These are phyloP conservation scores for Ogataea degrootiae DNA, from an alignment of 805 yeast species.

Conservation along the genomic window DNA sequence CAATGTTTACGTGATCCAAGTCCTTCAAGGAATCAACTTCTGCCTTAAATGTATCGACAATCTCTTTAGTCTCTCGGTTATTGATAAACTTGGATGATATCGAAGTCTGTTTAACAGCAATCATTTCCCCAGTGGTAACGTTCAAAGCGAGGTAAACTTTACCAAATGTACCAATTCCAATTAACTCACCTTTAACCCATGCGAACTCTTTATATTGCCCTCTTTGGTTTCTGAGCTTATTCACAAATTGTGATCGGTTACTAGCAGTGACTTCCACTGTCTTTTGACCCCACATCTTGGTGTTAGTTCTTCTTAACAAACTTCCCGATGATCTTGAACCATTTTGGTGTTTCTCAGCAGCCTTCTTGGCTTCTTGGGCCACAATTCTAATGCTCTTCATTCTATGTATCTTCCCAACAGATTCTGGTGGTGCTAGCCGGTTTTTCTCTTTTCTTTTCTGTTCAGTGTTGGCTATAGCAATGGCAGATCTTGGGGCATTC, in stretches of 20 bases:
- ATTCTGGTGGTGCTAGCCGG: constrained; percentile 37
- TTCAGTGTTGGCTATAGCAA: background rate
- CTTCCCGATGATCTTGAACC: constrained; percentile 10
- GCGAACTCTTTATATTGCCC: constrained; percentile 83
- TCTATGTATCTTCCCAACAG: constrained; percentile 43
- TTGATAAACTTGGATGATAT: constrained; percentile 44
- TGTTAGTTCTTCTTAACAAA: constrained; percentile 67
- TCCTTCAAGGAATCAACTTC: constrained; percentile 95
- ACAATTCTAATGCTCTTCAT: constrained; percentile 91
- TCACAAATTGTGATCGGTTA: constrained; percentile 55
- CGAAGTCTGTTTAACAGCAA: constrained; percentile 94
- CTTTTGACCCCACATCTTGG: constrained; percentile 97
- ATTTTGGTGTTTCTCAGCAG: constrained; percentile 37
- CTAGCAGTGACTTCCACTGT: constrained; percentile 85
- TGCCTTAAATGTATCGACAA: constrained; percentile 75
- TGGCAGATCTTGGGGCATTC: no score
- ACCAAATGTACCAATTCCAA: constrained; percentile 96
- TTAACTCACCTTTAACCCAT: constrained; percentile 96
- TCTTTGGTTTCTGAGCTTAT: constrained; percentile 56
- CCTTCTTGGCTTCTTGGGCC: constrained; percentile 82
- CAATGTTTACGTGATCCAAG: constrained; percentile 89
- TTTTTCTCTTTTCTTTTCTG: constrained; percentile 8
- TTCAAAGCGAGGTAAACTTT: constrained; percentile 87
- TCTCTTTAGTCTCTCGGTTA: constrained; percentile 48
- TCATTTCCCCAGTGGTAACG: constrained; percentile 96